phyloP scores from a whole-genome alignment of 1,139 yeast genomes.

The Lodderomyces theae region DNA sequence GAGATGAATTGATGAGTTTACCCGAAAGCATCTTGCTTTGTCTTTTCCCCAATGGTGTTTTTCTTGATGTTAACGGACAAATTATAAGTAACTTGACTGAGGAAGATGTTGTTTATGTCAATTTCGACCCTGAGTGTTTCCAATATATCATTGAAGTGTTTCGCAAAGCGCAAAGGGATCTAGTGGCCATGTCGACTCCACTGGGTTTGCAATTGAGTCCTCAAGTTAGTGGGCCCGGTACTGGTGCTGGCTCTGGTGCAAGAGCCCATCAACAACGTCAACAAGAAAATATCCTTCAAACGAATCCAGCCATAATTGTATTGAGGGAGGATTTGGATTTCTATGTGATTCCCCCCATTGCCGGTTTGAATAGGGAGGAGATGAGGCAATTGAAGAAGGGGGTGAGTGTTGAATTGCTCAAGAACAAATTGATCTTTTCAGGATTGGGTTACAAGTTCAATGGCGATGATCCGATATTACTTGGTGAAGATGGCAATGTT shows the following conservation, averaged over 20 bases:
- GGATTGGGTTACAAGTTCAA: constrained; percentile 55
- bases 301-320: constrained; percentile 89
- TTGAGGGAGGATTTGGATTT: constrained; percentile 91
- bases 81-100: constrained; percentile 76
- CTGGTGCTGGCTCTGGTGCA: no score
- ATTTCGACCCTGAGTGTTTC: constrained; percentile 84
- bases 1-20: constrained; percentile 85
- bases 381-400: constrained; percentile 66
- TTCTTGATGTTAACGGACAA: constrained; percentile 69
- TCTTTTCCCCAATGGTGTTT: constrained; percentile 86
- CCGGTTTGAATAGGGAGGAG: constrained; percentile 47
- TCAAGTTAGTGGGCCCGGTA: neutral
- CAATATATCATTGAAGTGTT: constrained; percentile 74
- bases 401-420: constrained; percentile 55
- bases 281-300: constrained; percentile 56
- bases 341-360: constrained; percentile 78
- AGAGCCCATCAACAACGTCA: constrained; percentile 12
- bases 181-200: constrained; percentile 19
- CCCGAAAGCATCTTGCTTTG: constrained; percentile 90
- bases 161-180: constrained; percentile 44
- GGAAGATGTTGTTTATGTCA: constrained; percentile 72
- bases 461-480: constrained; percentile 15
- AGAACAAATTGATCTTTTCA: constrained; percentile 63
- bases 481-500: constrained; percentile 9
- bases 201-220: constrained; percentile 3